Percentiles rank a stretch among this genome's conserved stretches.
Evolutionary conservation across 1,284 basidiomycete species (phyloP).

Genomic region (Ganoderma sinense): DNA sequence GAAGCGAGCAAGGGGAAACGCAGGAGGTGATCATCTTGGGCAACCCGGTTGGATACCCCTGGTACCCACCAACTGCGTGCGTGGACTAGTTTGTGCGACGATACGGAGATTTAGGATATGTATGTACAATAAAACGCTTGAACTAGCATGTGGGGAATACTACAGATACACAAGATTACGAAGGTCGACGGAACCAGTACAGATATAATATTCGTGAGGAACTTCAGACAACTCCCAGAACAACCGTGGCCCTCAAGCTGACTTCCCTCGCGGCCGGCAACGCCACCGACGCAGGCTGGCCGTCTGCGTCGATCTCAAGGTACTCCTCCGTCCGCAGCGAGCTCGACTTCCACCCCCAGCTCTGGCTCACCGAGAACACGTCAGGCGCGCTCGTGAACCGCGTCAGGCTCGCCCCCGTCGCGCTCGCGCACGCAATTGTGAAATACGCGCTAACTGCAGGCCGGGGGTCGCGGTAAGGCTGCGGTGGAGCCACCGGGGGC

Average conservation of each 20-base stretch:
- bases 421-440: conserved; percentile 82
- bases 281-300: conserved; percentile 33
- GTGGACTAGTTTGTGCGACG: neutral
- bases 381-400: conserved; percentile 89
- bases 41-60: neutral
- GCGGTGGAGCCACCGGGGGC: conserved; percentile 54
- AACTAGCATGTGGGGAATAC: neutral
- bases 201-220: neutral
- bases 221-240: conserved; percentile 72
- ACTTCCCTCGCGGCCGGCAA: conserved; percentile 52
- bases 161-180: conserved; percentile 1
- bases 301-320: conserved; percentile 56
- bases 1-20: conserved; percentile 69
- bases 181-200: neutral
- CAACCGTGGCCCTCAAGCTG: conserved; percentile 78
- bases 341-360: conserved; percentile 86
- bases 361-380: conserved; percentile 80
- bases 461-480: conserved; percentile 82
- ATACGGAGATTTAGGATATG: neutral
- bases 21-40: conserved; percentile 43
- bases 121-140: neutral
- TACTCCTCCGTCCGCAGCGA: conserved; percentile 67
- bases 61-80: neutral
- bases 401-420: conserved; percentile 84
- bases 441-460: conserved; percentile 79